phyloP scores from a whole-genome alignment of 345 rosid species.

The Moricandia moricandioides region DNA sequence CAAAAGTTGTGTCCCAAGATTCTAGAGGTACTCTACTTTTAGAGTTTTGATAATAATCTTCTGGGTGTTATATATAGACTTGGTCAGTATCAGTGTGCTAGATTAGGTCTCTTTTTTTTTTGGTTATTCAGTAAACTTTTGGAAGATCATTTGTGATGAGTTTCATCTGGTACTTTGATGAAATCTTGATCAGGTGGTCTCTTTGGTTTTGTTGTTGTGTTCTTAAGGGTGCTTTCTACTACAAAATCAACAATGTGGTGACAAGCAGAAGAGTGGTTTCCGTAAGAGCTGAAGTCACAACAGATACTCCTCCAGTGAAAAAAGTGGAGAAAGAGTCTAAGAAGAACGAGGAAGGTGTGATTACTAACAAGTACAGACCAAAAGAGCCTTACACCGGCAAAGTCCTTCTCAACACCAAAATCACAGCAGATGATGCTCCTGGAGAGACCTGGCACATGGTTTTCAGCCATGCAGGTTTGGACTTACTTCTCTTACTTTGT shows the following conservation, averaged over 20 bases:
- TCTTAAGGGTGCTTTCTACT: slow-evolving; percentile 34
- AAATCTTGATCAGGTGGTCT: neutral
- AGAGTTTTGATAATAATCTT: too few relatives aligned
- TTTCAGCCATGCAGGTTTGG: slow-evolving; percentile 68
- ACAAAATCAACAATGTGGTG: slow-evolving; percentile 48
- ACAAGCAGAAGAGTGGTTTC: slow-evolving; percentile 49
- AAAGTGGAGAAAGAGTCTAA: slow-evolving; percentile 68
- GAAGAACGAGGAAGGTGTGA: slow-evolving; percentile 78
- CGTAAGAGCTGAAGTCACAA: slow-evolving; percentile 62
- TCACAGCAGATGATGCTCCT: slow-evolving; percentile 96
- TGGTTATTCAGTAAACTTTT: too few relatives aligned
- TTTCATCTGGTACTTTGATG: neutral
- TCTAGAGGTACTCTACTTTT: slow-evolving; percentile 1
- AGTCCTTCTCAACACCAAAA: slow-evolving; percentile 89
- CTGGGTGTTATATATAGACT: too few relatives aligned
- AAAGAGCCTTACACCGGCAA: slow-evolving; percentile 75
- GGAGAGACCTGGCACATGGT: slow-evolving; percentile 99
- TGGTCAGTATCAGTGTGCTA: too few relatives aligned
- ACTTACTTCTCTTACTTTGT: neutral
- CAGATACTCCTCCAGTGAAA: slow-evolving; percentile 62
- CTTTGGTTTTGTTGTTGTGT: slow-evolving; percentile 13
- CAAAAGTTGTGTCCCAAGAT: neutral
- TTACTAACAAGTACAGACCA: slow-evolving; percentile 85
- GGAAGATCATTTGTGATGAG: too few relatives aligned
- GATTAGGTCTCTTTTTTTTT: too few relatives aligned